Evolutionary conservation across 176 grass and related monocot genomes (phyloP), one percentile per base, ranked within the genome.

Genomic region (Cenchrus americanus): DNA sequence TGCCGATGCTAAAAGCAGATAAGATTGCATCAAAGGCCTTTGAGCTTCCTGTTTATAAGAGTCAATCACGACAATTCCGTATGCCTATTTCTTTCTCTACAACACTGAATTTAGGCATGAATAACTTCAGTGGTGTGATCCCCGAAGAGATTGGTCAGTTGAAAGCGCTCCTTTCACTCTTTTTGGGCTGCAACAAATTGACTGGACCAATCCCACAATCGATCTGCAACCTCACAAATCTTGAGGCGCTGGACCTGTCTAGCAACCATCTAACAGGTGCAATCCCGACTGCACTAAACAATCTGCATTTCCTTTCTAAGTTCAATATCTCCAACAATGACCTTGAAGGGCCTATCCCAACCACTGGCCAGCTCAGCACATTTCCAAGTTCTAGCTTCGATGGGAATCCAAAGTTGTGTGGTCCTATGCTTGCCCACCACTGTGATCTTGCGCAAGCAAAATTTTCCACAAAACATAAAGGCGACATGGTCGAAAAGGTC

Each of bases 321-420:
- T 81, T 89, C 63, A 89, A 83, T 5, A 13, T 81, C 19, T 77
- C 87, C 7, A 21, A 75, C 52, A 89, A 89, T 1, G 26, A 86
- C 22, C 24, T 86, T 10, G 41, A 89, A 67, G 88, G 88, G 17
- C 61, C 78, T 13, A 17, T 91, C 26, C 88, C 73, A 73, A 78
- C 0, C 5, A 43, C 10, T 0, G 84, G 55, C 5, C 88, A 90
- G 80, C 47, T 90, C 5, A 72, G 76, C 58, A 91, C 85, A 5
- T 87, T 87, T 61, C 74, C 44, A 34, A 61, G 15, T 43, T 86
- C 77, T 24, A 86, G 88, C 17, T 89, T 86, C 50, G 41, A n/a
- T 59, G 58, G 89, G 7, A 87, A 91, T 80, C 74, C 85, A 48
- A 80, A 68, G 18, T 15, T 91, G 27, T 90, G 88, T 32, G 85